Percentiles rank a stretch among this genome's conserved stretches.
Conservation (phyloP, 2,329 filamentous ascomycete genomes). For the Alternaria longipes region DNA sequence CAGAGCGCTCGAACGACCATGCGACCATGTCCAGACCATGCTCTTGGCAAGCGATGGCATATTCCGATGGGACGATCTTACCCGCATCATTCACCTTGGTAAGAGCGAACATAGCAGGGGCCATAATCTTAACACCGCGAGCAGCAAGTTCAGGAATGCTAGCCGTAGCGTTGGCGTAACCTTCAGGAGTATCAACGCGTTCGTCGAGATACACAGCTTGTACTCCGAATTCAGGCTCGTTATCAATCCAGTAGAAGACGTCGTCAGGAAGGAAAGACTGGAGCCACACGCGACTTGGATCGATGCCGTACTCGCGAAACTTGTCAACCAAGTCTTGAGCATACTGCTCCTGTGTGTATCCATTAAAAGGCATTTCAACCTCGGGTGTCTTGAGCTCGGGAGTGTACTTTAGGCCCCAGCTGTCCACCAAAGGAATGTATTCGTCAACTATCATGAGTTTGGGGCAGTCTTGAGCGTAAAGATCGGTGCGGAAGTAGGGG, state of each 20-base stretch:
- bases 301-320: constrained; percentile 52
- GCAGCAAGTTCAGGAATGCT: constrained; percentile 65
- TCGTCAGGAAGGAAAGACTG: constrained; percentile 74
- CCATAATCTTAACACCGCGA: constrained; percentile 69
- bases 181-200: constrained; percentile 60
- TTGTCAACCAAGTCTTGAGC: constrained; percentile 67
- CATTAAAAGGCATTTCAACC: constrained; percentile 74
- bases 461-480: constrained; percentile 69
- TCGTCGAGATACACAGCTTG: constrained; percentile 74
- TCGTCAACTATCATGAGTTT: constrained; percentile 69
- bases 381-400: constrained; percentile 67
- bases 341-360: constrained; percentile 72
- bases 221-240: constrained; percentile 67
- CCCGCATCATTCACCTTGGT: constrained; percentile 60
- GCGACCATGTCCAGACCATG: constrained; percentile 71
- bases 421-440: constrained; percentile 68
- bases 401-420: constrained; percentile 64
- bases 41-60: constrained; percentile 68
- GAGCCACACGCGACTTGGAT: constrained; percentile 56
- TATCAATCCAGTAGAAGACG: constrained; percentile 72
- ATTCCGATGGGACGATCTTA: constrained; percentile 69
- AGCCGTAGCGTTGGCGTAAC: constrained; percentile 63
- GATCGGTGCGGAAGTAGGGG: constrained; percentile 69
- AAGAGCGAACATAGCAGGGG: constrained; percentile 70
- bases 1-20: constrained; percentile 74